Evolutionary conservation across 2,329 filamentous ascomycete species (phyloP).

Genomic region (Helotiales sp.): DNA sequence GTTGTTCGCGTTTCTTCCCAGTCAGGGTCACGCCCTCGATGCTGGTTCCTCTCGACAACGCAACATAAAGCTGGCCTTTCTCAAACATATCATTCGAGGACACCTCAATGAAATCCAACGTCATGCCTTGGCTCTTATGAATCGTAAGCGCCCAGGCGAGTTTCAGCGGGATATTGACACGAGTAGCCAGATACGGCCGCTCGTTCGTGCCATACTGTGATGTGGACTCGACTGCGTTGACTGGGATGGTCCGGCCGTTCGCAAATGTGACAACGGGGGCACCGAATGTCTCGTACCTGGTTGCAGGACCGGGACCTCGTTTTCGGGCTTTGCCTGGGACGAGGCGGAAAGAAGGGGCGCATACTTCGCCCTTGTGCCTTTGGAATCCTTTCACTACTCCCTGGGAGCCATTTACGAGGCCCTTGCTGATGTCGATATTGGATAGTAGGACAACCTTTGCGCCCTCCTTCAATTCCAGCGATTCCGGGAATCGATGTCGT

Average conservation of each 20-base stretch:
- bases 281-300: background rate
- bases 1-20: conserved; percentile 26
- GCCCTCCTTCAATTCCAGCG: conserved; percentile 34
- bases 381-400: conserved; percentile 36
- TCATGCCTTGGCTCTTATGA: conserved; percentile 96
- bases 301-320: background rate
- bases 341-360: background rate
- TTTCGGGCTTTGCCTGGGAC: background rate
- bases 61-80: conserved; percentile 39
- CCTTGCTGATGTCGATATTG: conserved; percentile 27
- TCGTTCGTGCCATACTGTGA: conserved; percentile 18
- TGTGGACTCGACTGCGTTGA: conserved; percentile 20
- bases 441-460: conserved; percentile 39
- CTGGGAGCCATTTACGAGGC: conserved; percentile 41
- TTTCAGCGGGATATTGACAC: conserved; percentile 72
- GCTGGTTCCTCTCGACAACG: conserved; percentile 34
- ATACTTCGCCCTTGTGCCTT: conserved; percentile 2
- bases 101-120: conserved; percentile 46
- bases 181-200: conserved; percentile 30
- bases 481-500: conserved; percentile 29
- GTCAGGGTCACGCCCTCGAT: conserved; percentile 38
- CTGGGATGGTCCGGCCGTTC: conserved; percentile 21
- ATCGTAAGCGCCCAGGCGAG: conserved; percentile 95
- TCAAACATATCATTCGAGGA: conserved; percentile 38
- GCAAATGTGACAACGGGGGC: conserved; percentile 34